Percentiles rank a stretch among this genome's conserved stretches.
Conservation (phyloP, 2,329 filamentous ascomycete species). For the Trichoderma citrinoviride region DNA sequence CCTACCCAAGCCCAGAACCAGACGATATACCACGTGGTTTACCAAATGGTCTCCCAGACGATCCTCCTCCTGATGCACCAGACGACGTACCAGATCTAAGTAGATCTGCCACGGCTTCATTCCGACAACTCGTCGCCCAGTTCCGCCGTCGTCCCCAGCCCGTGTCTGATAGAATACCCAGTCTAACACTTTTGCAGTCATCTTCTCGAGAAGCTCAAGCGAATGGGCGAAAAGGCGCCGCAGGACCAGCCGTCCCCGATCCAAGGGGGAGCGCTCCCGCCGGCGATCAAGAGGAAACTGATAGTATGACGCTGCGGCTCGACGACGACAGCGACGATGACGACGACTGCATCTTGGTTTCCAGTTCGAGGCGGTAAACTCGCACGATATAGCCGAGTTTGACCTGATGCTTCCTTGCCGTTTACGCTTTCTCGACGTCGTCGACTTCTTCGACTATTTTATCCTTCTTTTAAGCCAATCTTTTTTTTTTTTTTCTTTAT, state of each 20-base stretch:
- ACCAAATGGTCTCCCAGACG: too few species aligned
- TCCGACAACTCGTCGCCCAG: constrained; percentile 28
- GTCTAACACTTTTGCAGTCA: constrained; percentile 44
- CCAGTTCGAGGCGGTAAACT: not conserved
- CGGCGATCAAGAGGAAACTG: constrained; percentile 48
- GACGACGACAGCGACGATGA: constrained; percentile 1
- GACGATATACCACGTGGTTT: constrained; percentile 11
- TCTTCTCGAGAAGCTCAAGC: constrained; percentile 55
- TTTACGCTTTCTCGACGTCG: not conserved
- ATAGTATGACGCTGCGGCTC: constrained; percentile 34
- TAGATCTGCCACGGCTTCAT: constrained; percentile 26
- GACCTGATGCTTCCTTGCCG: not conserved
- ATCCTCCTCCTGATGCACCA: not conserved
- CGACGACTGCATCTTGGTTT: not conserved
- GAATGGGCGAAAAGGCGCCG: constrained; percentile 41
- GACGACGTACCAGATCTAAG: constrained; percentile 22
- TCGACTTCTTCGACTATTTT: too few species aligned
- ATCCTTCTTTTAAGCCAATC: too few species aligned
- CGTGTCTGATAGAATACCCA: constrained; percentile 30
- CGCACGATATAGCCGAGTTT: too few species aligned
- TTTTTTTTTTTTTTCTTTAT: not conserved
- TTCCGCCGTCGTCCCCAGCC: constrained; percentile 31
- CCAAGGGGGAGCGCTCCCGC: constrained; percentile 37
- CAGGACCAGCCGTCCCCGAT: constrained; percentile 33
- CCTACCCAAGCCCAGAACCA: not conserved